Evolutionary conservation across 768 basidiomycete genomes (phyloP), one percentile per base, ranked within the genome.

Genomic region (Tulasnella sp.): DNA sequence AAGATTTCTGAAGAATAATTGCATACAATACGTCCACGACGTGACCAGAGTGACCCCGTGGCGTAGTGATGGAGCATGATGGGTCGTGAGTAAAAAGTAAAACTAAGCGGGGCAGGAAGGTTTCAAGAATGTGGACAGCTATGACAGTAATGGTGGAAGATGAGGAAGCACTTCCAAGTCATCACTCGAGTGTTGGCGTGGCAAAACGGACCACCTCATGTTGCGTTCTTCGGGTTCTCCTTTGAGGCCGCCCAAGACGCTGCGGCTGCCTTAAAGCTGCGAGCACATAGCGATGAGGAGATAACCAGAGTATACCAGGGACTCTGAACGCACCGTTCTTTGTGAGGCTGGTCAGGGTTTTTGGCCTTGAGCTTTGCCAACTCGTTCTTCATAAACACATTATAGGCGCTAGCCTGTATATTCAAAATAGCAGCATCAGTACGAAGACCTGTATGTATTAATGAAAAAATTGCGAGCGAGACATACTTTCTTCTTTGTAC

Each of bases 331-430:
- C 39, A 61, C 60, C 60, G 52, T 51, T 61, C 60, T 41, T 61
- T 61, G 41, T 61, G 60, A 31, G 57, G 60, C 41, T 59, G 49
- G 23, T 61, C 60, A 32, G 60, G 60, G 57, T 58, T 51, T 50
- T 61, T 59, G 23, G 59, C 57, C 58, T 61, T 61, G 35, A 61
- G 58, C 57, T 61, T 58, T 25, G 60, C 60, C 3, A 61, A 58
- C 57, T 58, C 60, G 21, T 51, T 58, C 57, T 61, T 61, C 60
- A 61, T 61, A 43, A 53, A 61, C n/a, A 53, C 50, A 36, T 61
- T 61, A 41, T 61, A 61, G 19, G 60, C 58, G 41, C 42, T 52
- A 27, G 60, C 48, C 60, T 61, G 17, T 19, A n/a, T 15, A 15
- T 40, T 36, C n/a, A n/a, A n/a, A n/a, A n/a, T n/a, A n/a, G n/a